Percentiles rank a stretch among this genome's conserved stretches.
Evolutionary conservation across 208 protist species (phyloP).

Genomic region (Acanthamoeba sp.): DNA sequence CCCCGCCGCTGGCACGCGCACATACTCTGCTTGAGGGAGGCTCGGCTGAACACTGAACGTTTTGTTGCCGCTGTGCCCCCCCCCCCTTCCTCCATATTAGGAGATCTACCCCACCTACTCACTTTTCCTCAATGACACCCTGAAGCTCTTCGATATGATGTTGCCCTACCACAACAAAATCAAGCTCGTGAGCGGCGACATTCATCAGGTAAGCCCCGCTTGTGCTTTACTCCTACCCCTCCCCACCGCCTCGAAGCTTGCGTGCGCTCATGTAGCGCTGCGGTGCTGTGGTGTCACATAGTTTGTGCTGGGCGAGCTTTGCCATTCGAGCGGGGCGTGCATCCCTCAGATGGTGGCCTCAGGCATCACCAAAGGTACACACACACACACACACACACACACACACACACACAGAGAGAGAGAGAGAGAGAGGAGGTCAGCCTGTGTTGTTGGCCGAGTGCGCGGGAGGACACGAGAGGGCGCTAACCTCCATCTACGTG

Average conservation of each 20-base stretch:
- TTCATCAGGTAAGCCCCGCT: slow-evolving; percentile 18
- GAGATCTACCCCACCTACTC: slow-evolving; percentile 50
- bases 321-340: slow-evolving; percentile 33
- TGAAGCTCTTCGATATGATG: slow-evolving; percentile 56
- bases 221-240: neutral
- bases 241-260: neutral
- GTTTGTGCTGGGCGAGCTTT: slow-evolving; percentile 50
- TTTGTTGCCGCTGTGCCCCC: neutral
- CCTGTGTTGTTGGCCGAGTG: too few relatives aligned
- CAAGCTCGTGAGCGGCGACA: slow-evolving; percentile 56
- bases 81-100: neutral
- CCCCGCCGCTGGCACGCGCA: too few relatives aligned
- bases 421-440: too few relatives aligned
- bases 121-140: slow-evolving; percentile 29
- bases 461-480: too few relatives aligned
- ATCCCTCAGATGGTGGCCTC: slow-evolving; percentile 55
- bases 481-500: neutral
- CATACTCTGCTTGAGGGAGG: neutral
- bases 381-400: too few relatives aligned
- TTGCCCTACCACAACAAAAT: slow-evolving; percentile 56
- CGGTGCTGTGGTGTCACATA: neutral
- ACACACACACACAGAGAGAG: too few relatives aligned
- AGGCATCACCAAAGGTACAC: slow-evolving; percentile 40
- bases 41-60: neutral
- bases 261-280: too few relatives aligned